Percentiles rank a stretch among this genome's conserved stretches.
phyloP scores from a whole-genome alignment of 1,139 yeast genomes.

The Debaryomycetaceae sp. region DNA sequence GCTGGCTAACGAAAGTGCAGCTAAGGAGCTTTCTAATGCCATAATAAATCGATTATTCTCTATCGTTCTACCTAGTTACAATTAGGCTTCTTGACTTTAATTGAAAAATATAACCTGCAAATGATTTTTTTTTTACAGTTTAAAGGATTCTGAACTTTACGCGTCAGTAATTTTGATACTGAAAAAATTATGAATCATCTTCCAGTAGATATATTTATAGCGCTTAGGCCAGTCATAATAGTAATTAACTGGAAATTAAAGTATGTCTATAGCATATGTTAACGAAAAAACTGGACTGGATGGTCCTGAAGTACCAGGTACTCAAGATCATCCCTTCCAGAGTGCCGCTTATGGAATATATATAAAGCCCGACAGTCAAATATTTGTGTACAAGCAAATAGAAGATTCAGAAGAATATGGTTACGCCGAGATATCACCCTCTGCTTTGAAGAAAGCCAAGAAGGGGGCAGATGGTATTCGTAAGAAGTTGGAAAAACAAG shows the following conservation, averaged over 20 bases:
- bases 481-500: slow-evolving; percentile 84
- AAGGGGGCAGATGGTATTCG: slow-evolving; percentile 91
- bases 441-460: slow-evolving; percentile 93
- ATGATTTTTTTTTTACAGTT: neutral
- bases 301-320: slow-evolving; percentile 51
- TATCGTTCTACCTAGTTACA: neutral
- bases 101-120: neutral
- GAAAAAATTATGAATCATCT: neutral
- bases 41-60: slow-evolving; percentile 17
- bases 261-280: slow-evolving; percentile 50
- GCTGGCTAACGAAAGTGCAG: slow-evolving; percentile 52
- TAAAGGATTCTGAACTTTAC: neutral
- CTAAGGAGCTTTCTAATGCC: slow-evolving; percentile 61
- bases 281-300: slow-evolving; percentile 74
- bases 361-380: slow-evolving; percentile 53
- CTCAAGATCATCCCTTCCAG: slow-evolving; percentile 68
- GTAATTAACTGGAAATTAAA: too few species aligned
- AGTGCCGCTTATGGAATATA: slow-evolving; percentile 82
- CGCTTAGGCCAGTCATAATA: too few species aligned
- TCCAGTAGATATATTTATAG: slow-evolving; percentile 22
- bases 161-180: neutral
- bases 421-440: slow-evolving; percentile 80
- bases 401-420: slow-evolving; percentile 54
- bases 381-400: slow-evolving; percentile 62
- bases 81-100: neutral